These are phyloP conservation scores for Melanomma pulvis-pyrius DNA, from an alignment of 495 filamentous ascomycete genomes.

Conservation along the genomic window DNA sequence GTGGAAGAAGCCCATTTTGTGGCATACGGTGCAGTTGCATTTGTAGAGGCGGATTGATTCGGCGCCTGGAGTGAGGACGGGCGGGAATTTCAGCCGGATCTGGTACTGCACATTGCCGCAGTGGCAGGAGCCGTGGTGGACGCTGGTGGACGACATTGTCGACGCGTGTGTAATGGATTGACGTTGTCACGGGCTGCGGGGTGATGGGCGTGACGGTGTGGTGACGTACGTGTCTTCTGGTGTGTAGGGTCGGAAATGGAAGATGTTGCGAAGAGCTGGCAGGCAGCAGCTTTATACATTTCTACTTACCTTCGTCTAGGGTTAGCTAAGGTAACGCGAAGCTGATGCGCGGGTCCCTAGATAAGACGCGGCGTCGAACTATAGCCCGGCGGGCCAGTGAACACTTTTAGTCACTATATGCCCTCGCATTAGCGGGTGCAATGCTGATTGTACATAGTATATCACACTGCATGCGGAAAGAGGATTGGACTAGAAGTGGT, in stretches of 20 bases:
- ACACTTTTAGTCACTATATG: too few relatives aligned
- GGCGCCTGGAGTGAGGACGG: neutral
- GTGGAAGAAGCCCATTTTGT: constrained; percentile 39
- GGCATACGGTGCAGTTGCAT: constrained; percentile 40
- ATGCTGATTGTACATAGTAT: neutral
- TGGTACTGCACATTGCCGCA: constrained; percentile 36
- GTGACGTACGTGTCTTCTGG: too few relatives aligned
- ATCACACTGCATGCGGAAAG: neutral
- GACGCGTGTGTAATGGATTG: neutral
- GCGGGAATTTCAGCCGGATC: constrained; percentile 33
- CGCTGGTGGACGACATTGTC: constrained; percentile 16
- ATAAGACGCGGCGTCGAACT: too few relatives aligned
- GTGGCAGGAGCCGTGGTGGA: constrained; percentile 37
- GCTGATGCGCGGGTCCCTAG: too few relatives aligned
- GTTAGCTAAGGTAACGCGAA: too few relatives aligned
- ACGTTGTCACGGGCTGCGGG: neutral
- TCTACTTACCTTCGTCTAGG: neutral
- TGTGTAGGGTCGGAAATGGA: neutral
- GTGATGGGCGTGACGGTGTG: neutral
- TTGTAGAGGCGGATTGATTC: constrained; percentile 35
- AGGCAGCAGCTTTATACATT: constrained; percentile 18
- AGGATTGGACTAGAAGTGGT: too few relatives aligned
- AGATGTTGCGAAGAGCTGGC: neutral
- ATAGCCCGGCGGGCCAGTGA: too few relatives aligned
- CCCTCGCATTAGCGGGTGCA: too few relatives aligned